Conservation (phyloP, 2,329 filamentous ascomycete species). For the Graphilbum sp. region DNA sequence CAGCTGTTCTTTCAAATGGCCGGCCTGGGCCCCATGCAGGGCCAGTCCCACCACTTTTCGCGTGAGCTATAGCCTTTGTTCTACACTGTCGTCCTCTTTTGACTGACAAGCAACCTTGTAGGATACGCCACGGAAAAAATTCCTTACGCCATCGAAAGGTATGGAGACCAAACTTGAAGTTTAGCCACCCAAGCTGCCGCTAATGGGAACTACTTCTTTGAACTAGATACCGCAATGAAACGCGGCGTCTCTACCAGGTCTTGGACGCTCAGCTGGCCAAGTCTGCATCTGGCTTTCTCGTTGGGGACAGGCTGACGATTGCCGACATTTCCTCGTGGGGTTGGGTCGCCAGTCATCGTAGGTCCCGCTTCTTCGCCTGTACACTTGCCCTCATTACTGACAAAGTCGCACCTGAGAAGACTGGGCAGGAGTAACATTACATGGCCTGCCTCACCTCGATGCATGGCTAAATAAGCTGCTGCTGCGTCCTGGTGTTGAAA, state of each 20-base stretch:
- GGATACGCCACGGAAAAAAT: conserved; percentile 70
- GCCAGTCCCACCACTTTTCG: conserved; percentile 68
- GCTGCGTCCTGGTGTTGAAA: conserved; percentile 54
- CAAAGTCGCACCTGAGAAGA: conserved; percentile 13
- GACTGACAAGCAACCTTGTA: no score
- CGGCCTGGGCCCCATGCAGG: conserved; percentile 70
- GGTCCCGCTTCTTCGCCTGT: conserved; percentile 45
- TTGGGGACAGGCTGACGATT: conserved; percentile 53
- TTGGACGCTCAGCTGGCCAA: conserved; percentile 54
- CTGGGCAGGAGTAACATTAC: conserved; percentile 51
- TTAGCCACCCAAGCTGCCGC: background rate
- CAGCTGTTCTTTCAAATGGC: conserved; percentile 60
- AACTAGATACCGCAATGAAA: conserved; percentile 60
- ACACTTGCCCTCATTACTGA: conserved; percentile 25
- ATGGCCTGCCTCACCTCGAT: conserved; percentile 60
- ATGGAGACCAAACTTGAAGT: no score
- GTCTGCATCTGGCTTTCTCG: conserved; percentile 39
- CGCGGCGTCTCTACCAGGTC: conserved; percentile 63
- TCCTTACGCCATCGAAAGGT: conserved; percentile 61
- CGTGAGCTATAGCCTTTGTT: conserved; percentile 30
- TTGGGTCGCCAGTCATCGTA: conserved; percentile 47
- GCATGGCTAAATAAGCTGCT: conserved; percentile 62
- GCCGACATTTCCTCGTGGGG: conserved; percentile 72
- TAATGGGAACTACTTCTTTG: no score
- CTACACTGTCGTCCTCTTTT: no score